Conservation (phyloP, 257 asterid species). For the Solanum habrochaites region DNA sequence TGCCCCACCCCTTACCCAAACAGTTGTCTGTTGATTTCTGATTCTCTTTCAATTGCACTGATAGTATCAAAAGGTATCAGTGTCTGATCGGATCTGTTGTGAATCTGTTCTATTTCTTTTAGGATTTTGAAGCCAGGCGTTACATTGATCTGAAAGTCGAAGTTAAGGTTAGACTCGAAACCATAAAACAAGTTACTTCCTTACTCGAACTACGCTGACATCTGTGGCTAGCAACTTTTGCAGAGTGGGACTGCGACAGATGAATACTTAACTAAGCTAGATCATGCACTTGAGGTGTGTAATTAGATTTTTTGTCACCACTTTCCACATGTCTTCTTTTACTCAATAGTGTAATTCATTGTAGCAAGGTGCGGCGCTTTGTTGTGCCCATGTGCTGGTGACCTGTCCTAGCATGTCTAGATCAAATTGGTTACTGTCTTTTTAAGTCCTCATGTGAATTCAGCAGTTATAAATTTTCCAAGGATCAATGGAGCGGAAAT, state of each 20-base stretch:
- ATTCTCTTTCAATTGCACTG: neutral
- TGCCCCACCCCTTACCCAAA: neutral
- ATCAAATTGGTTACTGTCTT: neutral
- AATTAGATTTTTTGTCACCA: neutral
- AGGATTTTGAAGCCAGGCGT: constrained; percentile 81
- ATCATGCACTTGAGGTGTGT: constrained; percentile 70
- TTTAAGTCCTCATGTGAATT: neutral
- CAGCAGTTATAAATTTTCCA: neutral
- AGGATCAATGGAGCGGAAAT: neutral
- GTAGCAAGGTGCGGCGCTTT: neutral
- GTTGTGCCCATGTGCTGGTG: neutral
- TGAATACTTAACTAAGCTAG: constrained; percentile 66
- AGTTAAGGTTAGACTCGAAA: constrained; percentile 45
- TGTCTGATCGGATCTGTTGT: neutral
- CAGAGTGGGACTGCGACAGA: constrained; percentile 72
- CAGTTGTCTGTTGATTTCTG: neutral
- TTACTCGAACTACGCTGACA: neutral
- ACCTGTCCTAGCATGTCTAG: neutral
- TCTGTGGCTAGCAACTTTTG: neutral
- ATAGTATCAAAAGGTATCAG: neutral
- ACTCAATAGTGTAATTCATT: neutral
- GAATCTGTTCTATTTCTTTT: neutral
- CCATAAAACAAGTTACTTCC: neutral
- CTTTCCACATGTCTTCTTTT: neutral
- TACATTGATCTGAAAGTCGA: constrained; percentile 71